A percentile compares a stretch with the other conserved stretches of the same genome.
Conservation (phyloP, 169 alveolate genomes). For the Eimeria necatrix region DNA sequence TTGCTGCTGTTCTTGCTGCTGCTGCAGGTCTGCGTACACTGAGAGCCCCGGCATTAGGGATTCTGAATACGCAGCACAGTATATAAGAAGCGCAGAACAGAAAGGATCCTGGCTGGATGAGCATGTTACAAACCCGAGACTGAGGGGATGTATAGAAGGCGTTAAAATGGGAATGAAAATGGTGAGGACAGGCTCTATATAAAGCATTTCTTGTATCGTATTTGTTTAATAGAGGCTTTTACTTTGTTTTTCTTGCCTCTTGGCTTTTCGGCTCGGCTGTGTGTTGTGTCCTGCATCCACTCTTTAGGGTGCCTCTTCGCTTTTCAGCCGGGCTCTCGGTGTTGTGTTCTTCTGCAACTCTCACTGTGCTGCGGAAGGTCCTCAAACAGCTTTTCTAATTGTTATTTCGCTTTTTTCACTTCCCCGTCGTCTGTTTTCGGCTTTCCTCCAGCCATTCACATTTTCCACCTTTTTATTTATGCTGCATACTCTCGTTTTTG, state of each 20-base stretch:
- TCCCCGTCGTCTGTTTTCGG: too few species aligned
- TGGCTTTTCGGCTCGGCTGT: background rate
- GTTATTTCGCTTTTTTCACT: too few species aligned
- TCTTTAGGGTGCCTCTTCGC: background rate
- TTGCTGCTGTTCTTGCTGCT: slow-evolving; percentile 7
- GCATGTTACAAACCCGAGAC: slow-evolving; percentile 87
- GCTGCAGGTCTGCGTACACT: slow-evolving; percentile 66
- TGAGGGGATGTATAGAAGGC: slow-evolving; percentile 91
- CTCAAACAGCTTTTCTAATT: too few species aligned
- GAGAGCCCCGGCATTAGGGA: slow-evolving; percentile 67
- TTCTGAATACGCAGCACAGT: slow-evolving; percentile 27
- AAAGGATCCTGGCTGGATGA: slow-evolving; percentile 53
- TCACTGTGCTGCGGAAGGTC: too few species aligned
- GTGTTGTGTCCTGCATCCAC: background rate
- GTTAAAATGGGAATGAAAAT: slow-evolving; percentile 93
- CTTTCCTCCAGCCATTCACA: too few species aligned
- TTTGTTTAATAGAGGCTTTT: background rate
- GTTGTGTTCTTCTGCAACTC: too few species aligned
- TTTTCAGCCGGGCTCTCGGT: background rate
- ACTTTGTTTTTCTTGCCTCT: background rate
- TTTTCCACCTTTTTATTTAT: too few species aligned
- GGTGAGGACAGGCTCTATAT: slow-evolving; percentile 81
- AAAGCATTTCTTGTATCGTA: background rate
- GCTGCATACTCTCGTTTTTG: too few species aligned
- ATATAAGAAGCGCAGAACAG: background rate